Evolutionary conservation across 768 basidiomycete species (phyloP).

Genomic region (Rhizopogon sp.): DNA sequence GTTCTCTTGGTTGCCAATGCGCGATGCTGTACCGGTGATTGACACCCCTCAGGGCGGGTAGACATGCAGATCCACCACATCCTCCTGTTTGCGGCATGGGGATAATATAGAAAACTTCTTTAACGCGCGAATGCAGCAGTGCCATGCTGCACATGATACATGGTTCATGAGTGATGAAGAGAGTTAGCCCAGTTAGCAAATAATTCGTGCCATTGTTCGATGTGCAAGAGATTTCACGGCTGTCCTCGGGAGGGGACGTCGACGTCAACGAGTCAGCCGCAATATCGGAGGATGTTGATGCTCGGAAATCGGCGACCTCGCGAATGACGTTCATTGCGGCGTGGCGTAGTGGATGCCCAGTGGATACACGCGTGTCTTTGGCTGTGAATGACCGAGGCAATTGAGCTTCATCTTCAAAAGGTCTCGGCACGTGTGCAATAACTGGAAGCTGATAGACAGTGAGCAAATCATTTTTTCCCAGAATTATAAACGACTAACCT

Average conservation of each 20-base stretch:
- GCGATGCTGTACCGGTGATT: constrained; percentile 85
- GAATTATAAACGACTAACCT: constrained; percentile 39
- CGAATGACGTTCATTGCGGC: constrained; percentile 75
- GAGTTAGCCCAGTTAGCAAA: constrained; percentile 74
- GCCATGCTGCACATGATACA: constrained; percentile 99
- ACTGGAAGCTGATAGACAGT: constrained; percentile 56
- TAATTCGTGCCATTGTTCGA: constrained; percentile 71
- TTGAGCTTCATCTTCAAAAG: constrained; percentile 33
- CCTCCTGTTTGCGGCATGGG: constrained; percentile 81
- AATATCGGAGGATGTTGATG: constrained; percentile 13
- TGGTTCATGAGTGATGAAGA: constrained; percentile 95
- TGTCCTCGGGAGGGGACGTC: background rate
- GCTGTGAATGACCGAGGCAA: constrained; percentile 41
- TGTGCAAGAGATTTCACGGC: constrained; percentile 9
- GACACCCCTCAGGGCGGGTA: constrained; percentile 78
- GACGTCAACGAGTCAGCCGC: background rate
- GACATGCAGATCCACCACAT: constrained; percentile 69
- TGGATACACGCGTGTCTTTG: constrained; percentile 66
- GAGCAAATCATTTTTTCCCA: background rate
- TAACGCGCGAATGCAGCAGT: constrained; percentile 89
- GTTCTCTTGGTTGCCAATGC: constrained; percentile 44
- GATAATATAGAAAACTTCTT: constrained; percentile 71
- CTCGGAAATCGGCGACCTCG: constrained; percentile 53
- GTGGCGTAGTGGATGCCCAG: constrained; percentile 78
- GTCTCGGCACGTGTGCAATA: constrained; percentile 61